Percentiles rank a stretch among this genome's conserved stretches.
Evolutionary conservation across 805 yeast species (phyloP).

Genomic region (Saccharomycopsis oosterbeekiorum): DNA sequence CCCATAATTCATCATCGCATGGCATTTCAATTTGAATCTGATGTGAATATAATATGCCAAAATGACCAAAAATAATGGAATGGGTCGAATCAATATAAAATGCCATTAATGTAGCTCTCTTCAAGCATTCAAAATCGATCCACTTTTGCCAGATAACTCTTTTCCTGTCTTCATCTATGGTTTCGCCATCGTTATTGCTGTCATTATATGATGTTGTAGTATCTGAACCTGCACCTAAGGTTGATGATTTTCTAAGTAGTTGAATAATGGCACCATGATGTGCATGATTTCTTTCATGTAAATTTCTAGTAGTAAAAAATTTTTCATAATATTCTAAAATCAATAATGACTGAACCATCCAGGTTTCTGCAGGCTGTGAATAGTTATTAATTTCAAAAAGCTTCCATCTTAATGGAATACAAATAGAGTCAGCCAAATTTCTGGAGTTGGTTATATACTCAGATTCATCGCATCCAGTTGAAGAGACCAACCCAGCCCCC

Average conservation of each 20-base stretch:
- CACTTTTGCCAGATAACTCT: slow-evolving; percentile 42
- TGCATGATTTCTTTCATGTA: slow-evolving; percentile 76
- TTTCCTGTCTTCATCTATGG: slow-evolving; percentile 22
- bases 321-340: slow-evolving; percentile 76
- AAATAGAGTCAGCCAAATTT: slow-evolving; percentile 21
- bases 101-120: slow-evolving; percentile 71
- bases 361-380: slow-evolving; percentile 64
- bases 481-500: slow-evolving; percentile 35
- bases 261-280: slow-evolving; percentile 86
- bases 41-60: slow-evolving; percentile 42
- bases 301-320: slow-evolving; percentile 50
- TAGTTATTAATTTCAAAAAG: slow-evolving; percentile 59
- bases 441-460: slow-evolving; percentile 3
- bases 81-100: slow-evolving; percentile 74
- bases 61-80: slow-evolving; percentile 70
- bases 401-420: slow-evolving; percentile 50
- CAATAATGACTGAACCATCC: slow-evolving; percentile 67
- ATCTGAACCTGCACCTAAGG: slow-evolving; percentile 59
- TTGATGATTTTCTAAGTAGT: slow-evolving; percentile 62
- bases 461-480: slow-evolving; percentile 10
- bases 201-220: slow-evolving; percentile 18
- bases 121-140: slow-evolving; percentile 74
- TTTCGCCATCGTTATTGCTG: slow-evolving; percentile 20
- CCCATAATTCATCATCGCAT: slow-evolving; percentile 55
- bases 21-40: slow-evolving; percentile 55